Evolutionary conservation across 768 basidiomycete species (phyloP), one percentile per base, ranked within the genome.

Genomic region (Hygrophorus pudorinus): DNA sequence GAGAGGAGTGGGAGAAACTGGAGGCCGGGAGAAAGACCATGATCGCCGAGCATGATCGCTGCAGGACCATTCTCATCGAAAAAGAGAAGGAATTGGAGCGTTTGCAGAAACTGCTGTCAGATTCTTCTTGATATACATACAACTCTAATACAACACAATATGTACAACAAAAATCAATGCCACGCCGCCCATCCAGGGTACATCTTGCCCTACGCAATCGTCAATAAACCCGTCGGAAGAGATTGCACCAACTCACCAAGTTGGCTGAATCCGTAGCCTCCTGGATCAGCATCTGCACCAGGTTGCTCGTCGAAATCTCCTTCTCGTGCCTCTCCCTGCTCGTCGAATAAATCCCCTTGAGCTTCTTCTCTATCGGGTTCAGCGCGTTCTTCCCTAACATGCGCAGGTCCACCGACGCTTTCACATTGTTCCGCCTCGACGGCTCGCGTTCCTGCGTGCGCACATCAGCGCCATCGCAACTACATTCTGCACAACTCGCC

Each of bases 171-270:
- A 21, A 29, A 20, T 61, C 50, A 90, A 58, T 85, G 72, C 81
- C 84, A 87, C n/a, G 85, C 65, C 20, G 80, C 81, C 87, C 90
- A 94, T 10, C 84, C 92, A 33, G 79, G 75, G 64, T 94, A 96
- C 93, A 96, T 96, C 57, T 75, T 80, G 10, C 74, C 74, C 91
- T 93, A 55, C 30, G 42, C 36, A n/a, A 24, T 11, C 51, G 48
- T 59, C 21, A 53, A 38, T 18, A 21, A 20, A 18, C 3, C 28
- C 24, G 34, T 7, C 24, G 18, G 42, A 14, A 29, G 14, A 8
- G 21, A 33, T 17, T 18, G 9, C 5, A 13, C 8, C 5, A 28
- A 59, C 67, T 47, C 47, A 68, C 71, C 63, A 99, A 61, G 56
- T 96, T 92, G 16, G 58, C 61, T 2, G 64, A 54, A 60, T 81